Evolutionary conservation across 129 eudicot genomes (phyloP).

Genomic region (Mikania micrantha): DNA sequence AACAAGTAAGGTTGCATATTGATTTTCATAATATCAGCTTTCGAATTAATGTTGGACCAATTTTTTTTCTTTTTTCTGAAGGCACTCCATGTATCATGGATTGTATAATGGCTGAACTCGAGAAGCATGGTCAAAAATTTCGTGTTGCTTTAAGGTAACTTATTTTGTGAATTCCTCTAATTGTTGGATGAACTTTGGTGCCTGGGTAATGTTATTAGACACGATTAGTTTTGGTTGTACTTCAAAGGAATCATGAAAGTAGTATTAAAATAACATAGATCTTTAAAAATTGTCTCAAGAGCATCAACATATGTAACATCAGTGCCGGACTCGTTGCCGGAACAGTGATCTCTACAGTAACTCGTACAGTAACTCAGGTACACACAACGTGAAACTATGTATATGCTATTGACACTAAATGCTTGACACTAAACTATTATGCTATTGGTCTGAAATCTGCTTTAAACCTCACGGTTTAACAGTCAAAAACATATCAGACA

Average conservation of each 20-base stretch:
- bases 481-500: too few relatives aligned
- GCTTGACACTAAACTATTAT: too few relatives aligned
- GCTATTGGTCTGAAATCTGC: too few relatives aligned
- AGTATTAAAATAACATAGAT: neutral
- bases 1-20: neutral
- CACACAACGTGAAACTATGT: too few relatives aligned
- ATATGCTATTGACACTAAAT: too few relatives aligned
- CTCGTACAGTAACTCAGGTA: too few relatives aligned
- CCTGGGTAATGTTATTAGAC: too few relatives aligned
- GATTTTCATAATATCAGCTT: neutral
- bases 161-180: neutral
- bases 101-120: slow-evolving; percentile 99
- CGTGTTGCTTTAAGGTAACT: slow-evolving; percentile 86
- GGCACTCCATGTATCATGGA: slow-evolving; percentile 99
- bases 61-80: slow-evolving; percentile 19
- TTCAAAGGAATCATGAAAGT: neutral
- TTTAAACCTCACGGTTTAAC: too few relatives aligned
- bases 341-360: too few relatives aligned
- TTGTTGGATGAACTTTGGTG: neutral
- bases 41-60: neutral
- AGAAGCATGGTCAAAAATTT: slow-evolving; percentile 88
- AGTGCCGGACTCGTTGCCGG: too few relatives aligned
- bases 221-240: neutral
- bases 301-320: too few relatives aligned
- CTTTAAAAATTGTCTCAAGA: neutral